Evolutionary conservation across 208 protist species (phyloP), one percentile per base, ranked within the genome.

Genomic region (Tritrichomonas foetus): DNA sequence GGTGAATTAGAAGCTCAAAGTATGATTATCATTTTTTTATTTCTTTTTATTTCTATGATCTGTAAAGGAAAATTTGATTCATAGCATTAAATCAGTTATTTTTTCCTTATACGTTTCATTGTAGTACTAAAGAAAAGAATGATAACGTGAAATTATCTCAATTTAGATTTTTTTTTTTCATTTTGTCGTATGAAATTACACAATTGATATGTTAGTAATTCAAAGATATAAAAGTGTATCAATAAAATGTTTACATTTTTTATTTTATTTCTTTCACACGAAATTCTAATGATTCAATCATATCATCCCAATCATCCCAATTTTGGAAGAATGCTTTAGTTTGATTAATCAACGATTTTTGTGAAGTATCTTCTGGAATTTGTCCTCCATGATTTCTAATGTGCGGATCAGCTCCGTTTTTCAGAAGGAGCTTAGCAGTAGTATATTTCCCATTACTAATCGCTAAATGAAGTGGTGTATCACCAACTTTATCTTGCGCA

Each of bases 271-370:
- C 53, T 61, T 61, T 61, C 16, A 22, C 53, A 61, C 53, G 53
- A 61, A 61, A 61, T 61, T 61, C 53, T 5, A 61, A 16, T 22
- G 74, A 36, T 27, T 82, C 74, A n/a, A 50, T 39, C 33, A 82
- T 49, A 50, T 82, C 74, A 82, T 82, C 74, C 74, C 74, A 82
- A 50, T 82, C 74, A 50, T 82, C 74, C 74, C 74, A 82, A 50
- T 82, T 82, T 30, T 14, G 33, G 25, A 82, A 82, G 74, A 82
- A 82, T 11, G 74, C 39, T 82, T 41, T 49, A 50, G 74, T 49
- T 50, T 82, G 74, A 39, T 82, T 82, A 36, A 50, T 49, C 39
- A 50, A 50, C 30, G 74, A 27, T 0, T 47, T 20, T 50, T 33
- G 74, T 47, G 39, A 33, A n/a, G 74, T 82, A 25, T 82, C 33